Percentiles rank a stretch among this genome's conserved stretches.
These are phyloP conservation scores for Triglochin maritima DNA, from an alignment of 106 monocot genomes.

Conservation along the genomic window DNA sequence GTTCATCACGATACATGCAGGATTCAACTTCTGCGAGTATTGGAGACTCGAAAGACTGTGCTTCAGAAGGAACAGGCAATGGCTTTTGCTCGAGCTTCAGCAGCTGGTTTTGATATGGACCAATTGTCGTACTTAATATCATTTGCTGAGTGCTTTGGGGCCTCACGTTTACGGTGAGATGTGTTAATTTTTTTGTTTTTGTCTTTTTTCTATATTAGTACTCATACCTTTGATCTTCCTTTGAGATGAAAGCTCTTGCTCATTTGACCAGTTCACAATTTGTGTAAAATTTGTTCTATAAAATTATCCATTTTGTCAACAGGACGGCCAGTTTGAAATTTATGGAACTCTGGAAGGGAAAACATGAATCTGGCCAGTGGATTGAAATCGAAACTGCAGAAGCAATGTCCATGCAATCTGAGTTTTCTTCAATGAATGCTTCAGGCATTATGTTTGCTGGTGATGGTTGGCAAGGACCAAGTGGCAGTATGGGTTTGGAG, in stretches of 20 bases:
- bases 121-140: constrained; percentile 45
- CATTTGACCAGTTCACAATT: too few relatives aligned
- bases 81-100: constrained; percentile 88
- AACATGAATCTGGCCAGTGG: constrained; percentile 96
- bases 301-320: constrained; percentile 1
- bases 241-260: too few relatives aligned
- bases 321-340: constrained; percentile 66
- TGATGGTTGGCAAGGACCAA: constrained; percentile 14
- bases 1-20: constrained; percentile 22
- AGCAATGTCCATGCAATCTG: constrained; percentile 52
- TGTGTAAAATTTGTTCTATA: too few relatives aligned
- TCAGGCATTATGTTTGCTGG: constrained; percentile 48
- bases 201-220: too few relatives aligned
- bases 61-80: constrained; percentile 90
- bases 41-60: constrained; percentile 62
- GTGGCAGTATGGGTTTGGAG: constrained; percentile 19
- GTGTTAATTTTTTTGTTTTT: too few relatives aligned
- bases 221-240: too few relatives aligned
- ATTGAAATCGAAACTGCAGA: constrained; percentile 84
- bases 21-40: constrained; percentile 67
- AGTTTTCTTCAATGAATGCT: constrained; percentile 49
- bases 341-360: constrained; percentile 75
- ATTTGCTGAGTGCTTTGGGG: constrained; percentile 89
- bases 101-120: constrained; percentile 85
- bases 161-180: constrained; percentile 56